Conservation (phyloP, 306 rosid genomes). For the Senna tora region DNA sequence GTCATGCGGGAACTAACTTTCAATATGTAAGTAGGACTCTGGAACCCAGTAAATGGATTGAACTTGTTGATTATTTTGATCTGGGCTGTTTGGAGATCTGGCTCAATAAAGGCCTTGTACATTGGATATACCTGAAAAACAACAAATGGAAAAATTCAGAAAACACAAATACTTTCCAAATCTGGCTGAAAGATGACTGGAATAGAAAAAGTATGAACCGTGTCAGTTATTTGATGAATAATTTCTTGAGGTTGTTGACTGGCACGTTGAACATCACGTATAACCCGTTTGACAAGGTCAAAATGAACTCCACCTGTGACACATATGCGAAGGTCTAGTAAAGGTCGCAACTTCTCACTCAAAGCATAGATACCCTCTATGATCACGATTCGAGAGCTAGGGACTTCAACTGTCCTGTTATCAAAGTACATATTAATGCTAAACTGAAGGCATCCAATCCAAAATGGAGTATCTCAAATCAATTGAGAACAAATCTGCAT, state of each 20-base stretch:
- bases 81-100: constrained; percentile 20
- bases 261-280: constrained; percentile 22
- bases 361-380: constrained; percentile 23
- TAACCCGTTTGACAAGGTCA: constrained; percentile 20
- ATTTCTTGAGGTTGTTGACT: constrained; percentile 21
- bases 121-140: constrained; percentile 22
- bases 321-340: constrained; percentile 23
- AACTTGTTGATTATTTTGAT: constrained; percentile 22
- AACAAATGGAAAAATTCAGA: not conserved
- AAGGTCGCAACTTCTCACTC: constrained; percentile 22
- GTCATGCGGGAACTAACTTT: constrained; percentile 7
- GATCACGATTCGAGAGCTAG: constrained; percentile 11
- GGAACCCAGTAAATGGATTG: constrained; percentile 31
- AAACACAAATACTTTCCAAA: not conserved
- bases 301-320: constrained; percentile 23
- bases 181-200: not conserved
- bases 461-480: not conserved
- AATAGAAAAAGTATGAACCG: not conserved
- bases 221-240: constrained; percentile 22
- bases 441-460: not conserved
- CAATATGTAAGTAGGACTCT: constrained; percentile 20
- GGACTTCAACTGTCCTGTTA: constrained; percentile 19
- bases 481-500: not conserved
- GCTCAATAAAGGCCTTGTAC: constrained; percentile 19
- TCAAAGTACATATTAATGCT: not conserved